Evolutionary conservation across 768 basidiomycete genomes (phyloP), one percentile per base, ranked within the genome.

Genomic region (Chalciporus sphaerocephalus): DNA sequence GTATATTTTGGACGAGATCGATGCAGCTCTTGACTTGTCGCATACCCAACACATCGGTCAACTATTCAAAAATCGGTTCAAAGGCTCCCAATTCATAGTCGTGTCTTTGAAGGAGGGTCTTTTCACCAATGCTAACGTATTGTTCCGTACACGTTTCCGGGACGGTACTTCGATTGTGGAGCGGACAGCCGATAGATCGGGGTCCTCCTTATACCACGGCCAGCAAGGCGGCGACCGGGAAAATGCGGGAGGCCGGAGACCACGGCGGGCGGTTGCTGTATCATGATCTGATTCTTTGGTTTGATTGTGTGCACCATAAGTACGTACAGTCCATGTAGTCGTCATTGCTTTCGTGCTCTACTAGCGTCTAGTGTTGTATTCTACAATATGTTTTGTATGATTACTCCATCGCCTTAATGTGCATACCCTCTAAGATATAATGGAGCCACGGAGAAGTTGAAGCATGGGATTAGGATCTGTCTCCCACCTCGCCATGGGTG

Each of bases 1-100:
- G 92, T 98, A 98, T 67, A 99, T 99, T 61, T 79, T 99, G 8
- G 96, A 99, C 69, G 96, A 99, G 68, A 95, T 99, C 52, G 96
- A 98, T 65, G 94, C 96, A 0, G 95, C 95, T 7, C 78, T 98
- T 21, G 96, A 99, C 68, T 72, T 98, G 11, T 94, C 92, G 22
- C 92, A 95, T 56, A 95, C 92, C 2, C 93, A 98, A 58, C 92
- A 99, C 66, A 97, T 99, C 48, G 96, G 95, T 23, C 91, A 92
- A 54, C 80, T 98, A n/a, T 98, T 99, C 81, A 80, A 87, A 33
- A 95, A 87, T 38, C 82, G 96, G 15, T 99, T 99, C 79, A 94
- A 92, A 69, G 95, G 95, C 33, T 88, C 87, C 13, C 96, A 99
- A 64, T 99, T 97, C 70, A 96, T 98, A 59, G 96, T 98, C 40